phyloP scores from a whole-genome alignment of 768 basidiomycete species.

The Suillus cothurnatus region DNA sequence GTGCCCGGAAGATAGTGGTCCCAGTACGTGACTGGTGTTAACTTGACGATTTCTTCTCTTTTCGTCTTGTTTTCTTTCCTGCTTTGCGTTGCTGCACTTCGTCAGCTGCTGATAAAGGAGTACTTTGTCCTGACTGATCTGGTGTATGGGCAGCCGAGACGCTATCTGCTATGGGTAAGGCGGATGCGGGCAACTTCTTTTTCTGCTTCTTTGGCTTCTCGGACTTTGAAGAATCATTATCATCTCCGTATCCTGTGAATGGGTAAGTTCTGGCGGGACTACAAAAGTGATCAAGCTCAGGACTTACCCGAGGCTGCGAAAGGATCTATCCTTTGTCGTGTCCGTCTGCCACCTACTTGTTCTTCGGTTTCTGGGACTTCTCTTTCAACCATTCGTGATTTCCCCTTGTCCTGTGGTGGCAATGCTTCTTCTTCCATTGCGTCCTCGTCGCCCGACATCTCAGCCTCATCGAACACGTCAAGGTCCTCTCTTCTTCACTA shows the following conservation, averaged over 20 bases:
- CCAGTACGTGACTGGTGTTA: background rate
- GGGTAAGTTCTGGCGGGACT: background rate
- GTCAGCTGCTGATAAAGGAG: constrained; percentile 25
- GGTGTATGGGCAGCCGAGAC: constrained; percentile 12
- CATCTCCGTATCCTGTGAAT: constrained; percentile 36
- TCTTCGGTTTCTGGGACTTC: constrained; percentile 16
- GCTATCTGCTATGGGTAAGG: constrained; percentile 5
- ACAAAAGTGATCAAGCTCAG: background rate
- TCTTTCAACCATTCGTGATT: constrained; percentile 38
- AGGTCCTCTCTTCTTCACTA: constrained; percentile 45
- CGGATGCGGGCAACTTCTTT: constrained; percentile 8
- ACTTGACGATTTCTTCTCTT: constrained; percentile 27
- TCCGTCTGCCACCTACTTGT: constrained; percentile 40
- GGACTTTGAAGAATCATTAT: constrained; percentile 11
- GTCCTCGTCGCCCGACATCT: constrained; percentile 11
- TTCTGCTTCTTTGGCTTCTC: constrained; percentile 14
- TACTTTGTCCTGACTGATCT: constrained; percentile 21
- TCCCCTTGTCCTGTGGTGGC: constrained; percentile 33
- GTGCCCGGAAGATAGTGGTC: background rate
- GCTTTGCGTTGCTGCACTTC: constrained; percentile 26
- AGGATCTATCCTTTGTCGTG: constrained; percentile 59
- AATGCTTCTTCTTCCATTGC: constrained; percentile 15
- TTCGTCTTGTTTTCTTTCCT: constrained; percentile 39
- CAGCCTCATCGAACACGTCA: constrained; percentile 36
- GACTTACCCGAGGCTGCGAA: constrained; percentile 54